Conservation (phyloP, 345 rosid genomes). For the Isatis tinctoria region DNA sequence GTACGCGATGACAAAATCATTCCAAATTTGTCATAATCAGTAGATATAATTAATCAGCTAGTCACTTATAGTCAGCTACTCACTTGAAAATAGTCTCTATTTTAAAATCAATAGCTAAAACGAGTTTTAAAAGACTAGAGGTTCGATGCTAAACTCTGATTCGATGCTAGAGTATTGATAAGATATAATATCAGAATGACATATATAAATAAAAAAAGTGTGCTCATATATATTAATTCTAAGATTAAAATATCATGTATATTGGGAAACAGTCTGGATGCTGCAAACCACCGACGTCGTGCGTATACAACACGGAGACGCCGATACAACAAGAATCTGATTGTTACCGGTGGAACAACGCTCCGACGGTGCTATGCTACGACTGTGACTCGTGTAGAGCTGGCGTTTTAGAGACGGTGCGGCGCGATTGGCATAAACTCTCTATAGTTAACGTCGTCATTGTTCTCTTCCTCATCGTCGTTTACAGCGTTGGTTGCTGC, state of each 20-base stretch:
- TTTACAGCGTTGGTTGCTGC: slow-evolving; percentile 76
- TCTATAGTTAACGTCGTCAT: slow-evolving; percentile 65
- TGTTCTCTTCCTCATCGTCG: slow-evolving; percentile 60
- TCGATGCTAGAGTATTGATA: no score
- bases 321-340: slow-evolving; percentile 63
- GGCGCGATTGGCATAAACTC: slow-evolving; percentile 83
- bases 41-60: not conserved
- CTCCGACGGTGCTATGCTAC: slow-evolving; percentile 52
- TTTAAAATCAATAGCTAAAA: no score
- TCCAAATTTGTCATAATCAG: not conserved
- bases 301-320: slow-evolving; percentile 56
- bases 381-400: slow-evolving; percentile 98
- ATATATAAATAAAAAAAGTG: not conserved
- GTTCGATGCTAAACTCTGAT: no score
- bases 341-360: slow-evolving; percentile 81
- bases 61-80: no score
- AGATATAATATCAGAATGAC: no score
- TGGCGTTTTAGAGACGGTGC: slow-evolving; percentile 72
- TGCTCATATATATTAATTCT: not conserved
- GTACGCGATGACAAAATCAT: not conserved
- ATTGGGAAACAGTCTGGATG: slow-evolving; percentile 71
- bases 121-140: not conserved
- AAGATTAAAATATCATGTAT: not conserved
- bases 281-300: slow-evolving; percentile 92
- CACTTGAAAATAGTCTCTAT: no score